Conservation (phyloP, 176 grass and related monocot species). For the Poa pratensis region DNA sequence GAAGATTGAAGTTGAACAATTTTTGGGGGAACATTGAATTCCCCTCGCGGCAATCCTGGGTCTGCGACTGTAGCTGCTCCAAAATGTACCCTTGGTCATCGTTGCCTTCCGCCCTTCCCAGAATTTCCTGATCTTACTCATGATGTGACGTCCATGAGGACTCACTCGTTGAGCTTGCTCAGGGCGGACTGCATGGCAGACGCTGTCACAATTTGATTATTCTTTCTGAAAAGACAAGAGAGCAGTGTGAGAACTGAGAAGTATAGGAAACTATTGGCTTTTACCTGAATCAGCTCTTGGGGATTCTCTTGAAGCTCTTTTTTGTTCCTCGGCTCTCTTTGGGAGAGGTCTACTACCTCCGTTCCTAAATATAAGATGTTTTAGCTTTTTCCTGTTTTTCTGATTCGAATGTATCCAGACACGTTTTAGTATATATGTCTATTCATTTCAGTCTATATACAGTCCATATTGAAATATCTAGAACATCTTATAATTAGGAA, state of each 20-base stretch:
- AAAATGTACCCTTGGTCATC: slow-evolving; percentile 6
- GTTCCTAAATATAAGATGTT: no score
- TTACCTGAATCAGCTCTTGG: no score
- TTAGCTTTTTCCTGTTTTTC: no score
- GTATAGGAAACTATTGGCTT: not conserved
- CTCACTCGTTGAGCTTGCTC: slow-evolving; percentile 36
- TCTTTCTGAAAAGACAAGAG: no score
- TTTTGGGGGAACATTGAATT: not conserved
- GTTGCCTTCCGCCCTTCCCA: slow-evolving; percentile 20
- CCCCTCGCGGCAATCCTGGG: not conserved
- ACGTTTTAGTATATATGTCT: no score
- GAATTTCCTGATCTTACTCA: slow-evolving; percentile 42
- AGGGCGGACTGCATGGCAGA: slow-evolving; percentile 34
- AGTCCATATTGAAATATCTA: no score
- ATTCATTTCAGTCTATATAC: no score
- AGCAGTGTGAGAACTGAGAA: slow-evolving; percentile 1
- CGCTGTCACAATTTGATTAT: not conserved
- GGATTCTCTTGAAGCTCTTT: no score
- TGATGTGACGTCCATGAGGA: not conserved
- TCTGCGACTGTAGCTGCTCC: slow-evolving; percentile 5
- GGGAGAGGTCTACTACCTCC: no score
- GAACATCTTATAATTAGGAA: no score
- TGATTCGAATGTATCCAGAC: no score
- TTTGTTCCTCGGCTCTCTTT: no score
- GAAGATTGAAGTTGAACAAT: not conserved